Evolutionary conservation across 208 protist genomes (phyloP).

Genomic region (Naegleria fowleri): DNA sequence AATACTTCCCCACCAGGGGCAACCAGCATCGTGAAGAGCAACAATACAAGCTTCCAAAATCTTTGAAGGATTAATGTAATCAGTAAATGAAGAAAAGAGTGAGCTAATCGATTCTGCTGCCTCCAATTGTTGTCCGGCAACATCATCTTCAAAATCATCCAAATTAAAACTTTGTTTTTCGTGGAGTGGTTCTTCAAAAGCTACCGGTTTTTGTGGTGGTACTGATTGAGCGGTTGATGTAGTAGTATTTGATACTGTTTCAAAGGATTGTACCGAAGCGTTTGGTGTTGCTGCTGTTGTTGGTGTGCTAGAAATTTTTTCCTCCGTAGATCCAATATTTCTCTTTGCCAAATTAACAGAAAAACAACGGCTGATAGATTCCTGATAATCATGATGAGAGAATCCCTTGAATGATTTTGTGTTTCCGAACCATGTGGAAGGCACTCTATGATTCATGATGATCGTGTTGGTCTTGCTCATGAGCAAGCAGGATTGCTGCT

Average conservation of each 20-base stretch:
- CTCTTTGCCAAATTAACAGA: background rate
- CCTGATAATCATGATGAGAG: background rate
- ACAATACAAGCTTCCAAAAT: background rate
- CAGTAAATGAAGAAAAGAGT: background rate
- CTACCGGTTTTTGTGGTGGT: too few relatives aligned
- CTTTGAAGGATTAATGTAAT: background rate
- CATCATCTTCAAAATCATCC: constrained; percentile 1
- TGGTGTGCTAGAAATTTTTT: too few relatives aligned
- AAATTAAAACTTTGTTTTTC: constrained; percentile 9
- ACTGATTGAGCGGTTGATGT: background rate
- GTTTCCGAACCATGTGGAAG: background rate
- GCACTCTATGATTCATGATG: too few relatives aligned
- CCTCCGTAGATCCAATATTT: background rate
- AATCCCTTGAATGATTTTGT: background rate
- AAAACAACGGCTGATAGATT: too few relatives aligned
- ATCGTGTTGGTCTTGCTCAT: background rate
- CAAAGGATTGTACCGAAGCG: background rate
- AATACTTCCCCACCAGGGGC: background rate
- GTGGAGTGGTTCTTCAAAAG: background rate
- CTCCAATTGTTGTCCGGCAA: background rate
- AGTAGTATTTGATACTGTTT: background rate
- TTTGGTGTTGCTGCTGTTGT: background rate
- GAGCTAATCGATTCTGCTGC: background rate
- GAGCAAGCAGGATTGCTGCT: too few relatives aligned
- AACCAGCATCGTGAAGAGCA: background rate